Conservation (phyloP, 768 basidiomycete species). For the Tephrocybe sp. region DNA sequence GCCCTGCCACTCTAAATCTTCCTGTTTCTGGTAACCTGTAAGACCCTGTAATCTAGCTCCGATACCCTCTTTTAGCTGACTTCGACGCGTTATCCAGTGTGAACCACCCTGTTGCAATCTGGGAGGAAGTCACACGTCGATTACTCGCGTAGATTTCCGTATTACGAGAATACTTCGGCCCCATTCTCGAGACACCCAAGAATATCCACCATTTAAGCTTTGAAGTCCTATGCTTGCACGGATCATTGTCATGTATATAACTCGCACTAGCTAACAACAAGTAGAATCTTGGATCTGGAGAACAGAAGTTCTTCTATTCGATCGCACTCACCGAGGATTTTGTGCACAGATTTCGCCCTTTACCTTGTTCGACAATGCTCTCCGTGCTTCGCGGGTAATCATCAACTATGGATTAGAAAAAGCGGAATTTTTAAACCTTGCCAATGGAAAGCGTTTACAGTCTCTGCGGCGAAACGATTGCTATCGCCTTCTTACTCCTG, state of each 20-base stretch:
- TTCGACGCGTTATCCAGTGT: slow-evolving; percentile 36
- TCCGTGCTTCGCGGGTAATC: slow-evolving; percentile 7
- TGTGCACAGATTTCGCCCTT: slow-evolving; percentile 1
- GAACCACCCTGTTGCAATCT: slow-evolving; percentile 54
- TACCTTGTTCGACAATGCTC: neutral
- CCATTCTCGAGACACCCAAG: neutral
- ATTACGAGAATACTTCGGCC: slow-evolving; percentile 3
- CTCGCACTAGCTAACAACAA: too few relatives aligned
- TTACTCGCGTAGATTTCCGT: slow-evolving; percentile 16
- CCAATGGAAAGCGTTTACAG: neutral
- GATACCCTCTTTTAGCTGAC: slow-evolving; percentile 3
- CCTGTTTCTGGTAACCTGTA: slow-evolving; percentile 48
- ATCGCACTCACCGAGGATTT: neutral
- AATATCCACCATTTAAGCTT: slow-evolving; percentile 7
- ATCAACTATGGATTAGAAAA: neutral
- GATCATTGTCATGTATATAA: slow-evolving; percentile 9
- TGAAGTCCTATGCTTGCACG: slow-evolving; percentile 1
- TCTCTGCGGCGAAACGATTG: neutral
- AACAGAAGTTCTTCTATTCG: neutral
- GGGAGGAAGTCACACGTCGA: slow-evolving; percentile 43
- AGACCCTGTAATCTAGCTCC: slow-evolving; percentile 21
- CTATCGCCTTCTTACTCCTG: neutral
- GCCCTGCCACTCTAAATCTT: slow-evolving; percentile 50
- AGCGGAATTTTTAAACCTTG: neutral
- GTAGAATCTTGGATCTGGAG: too few relatives aligned